These are phyloP conservation scores for Circinella umbellata DNA, from an alignment of 371 early-diverging fungal species.

Conservation along the genomic window DNA sequence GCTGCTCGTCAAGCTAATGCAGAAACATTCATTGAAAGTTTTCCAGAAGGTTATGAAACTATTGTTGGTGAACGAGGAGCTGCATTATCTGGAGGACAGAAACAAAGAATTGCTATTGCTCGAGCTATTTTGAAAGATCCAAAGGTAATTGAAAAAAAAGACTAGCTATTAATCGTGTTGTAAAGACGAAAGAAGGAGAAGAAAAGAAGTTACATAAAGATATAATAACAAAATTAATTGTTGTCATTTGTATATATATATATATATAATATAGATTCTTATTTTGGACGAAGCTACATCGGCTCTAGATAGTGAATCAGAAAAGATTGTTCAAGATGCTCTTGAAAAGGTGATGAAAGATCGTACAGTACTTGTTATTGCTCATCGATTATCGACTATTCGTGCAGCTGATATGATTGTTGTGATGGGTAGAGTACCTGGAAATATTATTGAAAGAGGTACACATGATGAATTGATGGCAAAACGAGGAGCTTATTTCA, in stretches of 20 bases:
- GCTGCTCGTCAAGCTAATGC: slow-evolving; percentile 80
- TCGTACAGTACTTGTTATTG: slow-evolving; percentile 79
- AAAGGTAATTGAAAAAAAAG: slow-evolving; percentile 30
- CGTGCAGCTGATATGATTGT: slow-evolving; percentile 69
- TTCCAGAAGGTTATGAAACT: slow-evolving; percentile 78
- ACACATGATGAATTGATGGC: slow-evolving; percentile 62
- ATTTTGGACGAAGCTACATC: slow-evolving; percentile 85
- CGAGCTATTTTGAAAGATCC: slow-evolving; percentile 78
- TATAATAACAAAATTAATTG: not conserved
- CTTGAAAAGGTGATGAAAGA: slow-evolving; percentile 69
- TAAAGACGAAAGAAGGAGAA: too few relatives aligned
- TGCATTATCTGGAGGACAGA: slow-evolving; percentile 84
- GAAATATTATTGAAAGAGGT: slow-evolving; percentile 65
- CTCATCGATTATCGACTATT: slow-evolving; percentile 79
- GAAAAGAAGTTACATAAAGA: too few relatives aligned
- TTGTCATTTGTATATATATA: not conserved
- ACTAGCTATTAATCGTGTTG: too few relatives aligned
- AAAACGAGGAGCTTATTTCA: slow-evolving; percentile 55
- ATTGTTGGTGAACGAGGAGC: slow-evolving; percentile 69
- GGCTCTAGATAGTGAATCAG: slow-evolving; percentile 66
- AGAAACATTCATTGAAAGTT: slow-evolving; percentile 63
- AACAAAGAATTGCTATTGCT: slow-evolving; percentile 73
- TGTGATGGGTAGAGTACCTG: slow-evolving; percentile 66
- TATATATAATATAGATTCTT: slow-evolving; percentile 43
- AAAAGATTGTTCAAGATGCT: slow-evolving; percentile 73